Evolutionary conservation across 768 basidiomycete genomes (phyloP).

Genomic region (Tricholoma sp.): DNA sequence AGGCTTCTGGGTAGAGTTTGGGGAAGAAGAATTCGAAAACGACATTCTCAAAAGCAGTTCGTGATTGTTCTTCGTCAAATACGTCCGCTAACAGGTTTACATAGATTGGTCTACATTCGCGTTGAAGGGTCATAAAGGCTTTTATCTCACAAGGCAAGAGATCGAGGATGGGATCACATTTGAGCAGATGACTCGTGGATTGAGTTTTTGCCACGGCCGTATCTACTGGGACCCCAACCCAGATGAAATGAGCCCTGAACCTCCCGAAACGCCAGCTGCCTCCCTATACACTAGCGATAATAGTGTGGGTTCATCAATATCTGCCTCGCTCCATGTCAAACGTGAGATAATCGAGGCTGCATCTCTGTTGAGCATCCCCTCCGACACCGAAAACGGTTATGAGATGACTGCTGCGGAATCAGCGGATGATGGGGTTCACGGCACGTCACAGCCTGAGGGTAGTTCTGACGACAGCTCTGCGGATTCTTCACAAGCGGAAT

Average conservation of each 20-base stretch:
- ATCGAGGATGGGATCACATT: constrained; percentile 28
- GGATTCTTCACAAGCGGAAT: too few species aligned
- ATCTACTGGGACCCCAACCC: neutral
- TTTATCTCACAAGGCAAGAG: constrained; percentile 32
- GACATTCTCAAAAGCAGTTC: constrained; percentile 27
- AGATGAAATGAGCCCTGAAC: neutral
- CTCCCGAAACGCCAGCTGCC: neutral
- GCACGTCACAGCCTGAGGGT: too few species aligned
- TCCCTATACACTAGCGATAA: too few species aligned
- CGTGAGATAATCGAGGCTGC: neutral
- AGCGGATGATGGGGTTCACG: too few species aligned
- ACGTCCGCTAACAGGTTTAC: neutral
- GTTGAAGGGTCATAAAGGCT: constrained; percentile 36
- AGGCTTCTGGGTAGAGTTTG: constrained; percentile 34
- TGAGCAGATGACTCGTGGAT: constrained; percentile 10
- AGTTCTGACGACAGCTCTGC: too few species aligned
- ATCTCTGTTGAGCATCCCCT: neutral
- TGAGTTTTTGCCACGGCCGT: neutral
- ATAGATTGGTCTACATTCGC: constrained; percentile 36
- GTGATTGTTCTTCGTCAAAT: constrained; percentile 9
- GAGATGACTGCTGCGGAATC: too few species aligned
- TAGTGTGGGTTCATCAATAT: too few species aligned
- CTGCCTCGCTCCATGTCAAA: neutral
- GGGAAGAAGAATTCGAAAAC: constrained; percentile 16
- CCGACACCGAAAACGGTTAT: too few species aligned